Percentiles rank a stretch among this genome's conserved stretches.
Conservation (phyloP, 1,284 basidiomycete species). For the Apiotrichum gracile region DNA sequence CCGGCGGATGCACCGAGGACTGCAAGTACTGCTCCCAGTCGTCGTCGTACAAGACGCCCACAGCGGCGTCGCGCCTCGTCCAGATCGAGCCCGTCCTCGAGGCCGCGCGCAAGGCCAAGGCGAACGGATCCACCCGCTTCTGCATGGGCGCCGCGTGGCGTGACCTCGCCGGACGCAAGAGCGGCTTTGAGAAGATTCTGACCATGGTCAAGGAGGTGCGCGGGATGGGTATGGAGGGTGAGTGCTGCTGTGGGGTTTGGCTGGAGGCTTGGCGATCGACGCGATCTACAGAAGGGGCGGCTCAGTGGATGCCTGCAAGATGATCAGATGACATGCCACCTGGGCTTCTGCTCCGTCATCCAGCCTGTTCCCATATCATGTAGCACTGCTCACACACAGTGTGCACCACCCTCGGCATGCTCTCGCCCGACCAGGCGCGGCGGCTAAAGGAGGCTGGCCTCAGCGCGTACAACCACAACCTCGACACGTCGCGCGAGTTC, state of each 20-base stretch:
- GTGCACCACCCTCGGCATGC: constrained; percentile 96
- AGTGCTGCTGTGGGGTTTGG: too few species aligned
- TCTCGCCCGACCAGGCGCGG: constrained; percentile 86
- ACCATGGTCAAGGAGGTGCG: constrained; percentile 81
- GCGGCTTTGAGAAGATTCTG: constrained; percentile 89
- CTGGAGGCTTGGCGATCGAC: too few species aligned
- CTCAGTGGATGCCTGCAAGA: too few species aligned
- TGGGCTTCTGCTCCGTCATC: not conserved
- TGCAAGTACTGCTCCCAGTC: constrained; percentile 99
- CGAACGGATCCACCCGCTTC: constrained; percentile 92
- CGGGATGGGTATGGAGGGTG: constrained; percentile 78
- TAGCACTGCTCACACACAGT: constrained; percentile 49
- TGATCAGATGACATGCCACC: too few species aligned
- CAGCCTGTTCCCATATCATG: not conserved
- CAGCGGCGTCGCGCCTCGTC: constrained; percentile 81
- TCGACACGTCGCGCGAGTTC: constrained; percentile 95
- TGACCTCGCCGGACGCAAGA: constrained; percentile 86
- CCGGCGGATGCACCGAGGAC: constrained; percentile 92
- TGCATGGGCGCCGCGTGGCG: constrained; percentile 99
- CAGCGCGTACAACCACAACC: constrained; percentile 95
- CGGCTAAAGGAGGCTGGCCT: constrained; percentile 90
- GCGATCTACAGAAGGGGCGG: too few species aligned
- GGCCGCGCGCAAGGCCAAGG: constrained; percentile 87
- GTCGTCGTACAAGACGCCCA: constrained; percentile 80
- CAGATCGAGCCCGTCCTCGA: constrained; percentile 86